Percentiles rank a stretch among this genome's conserved stretches.
Evolutionary conservation across 129 eudicot species (phyloP).

Genomic region (Tagetes erecta): DNA sequence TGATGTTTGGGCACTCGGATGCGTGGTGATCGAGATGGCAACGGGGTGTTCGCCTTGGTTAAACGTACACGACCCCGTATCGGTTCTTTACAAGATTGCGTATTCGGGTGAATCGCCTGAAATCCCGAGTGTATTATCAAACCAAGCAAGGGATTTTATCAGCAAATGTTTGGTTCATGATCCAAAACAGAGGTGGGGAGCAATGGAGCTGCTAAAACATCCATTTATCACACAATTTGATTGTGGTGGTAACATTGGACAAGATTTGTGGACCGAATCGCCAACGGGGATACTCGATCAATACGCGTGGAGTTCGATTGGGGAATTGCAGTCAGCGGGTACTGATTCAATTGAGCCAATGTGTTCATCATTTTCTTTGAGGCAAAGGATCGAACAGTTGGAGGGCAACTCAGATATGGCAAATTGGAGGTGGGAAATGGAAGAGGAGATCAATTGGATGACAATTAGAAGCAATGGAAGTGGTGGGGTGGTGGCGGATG

Average conservation of each 20-base stretch:
- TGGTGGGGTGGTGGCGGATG: constrained; percentile 34
- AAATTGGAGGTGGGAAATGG: constrained; percentile 35
- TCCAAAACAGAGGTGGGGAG: constrained; percentile 62
- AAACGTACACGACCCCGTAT: constrained; percentile 32
- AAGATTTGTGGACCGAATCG: constrained; percentile 38
- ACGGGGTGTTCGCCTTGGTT: constrained; percentile 64
- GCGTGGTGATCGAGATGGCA: constrained; percentile 70
- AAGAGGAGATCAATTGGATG: constrained; percentile 53
- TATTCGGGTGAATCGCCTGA: constrained; percentile 60
- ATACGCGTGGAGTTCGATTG: constrained; percentile 53
- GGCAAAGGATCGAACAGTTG: constrained; percentile 48
- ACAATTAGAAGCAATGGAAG: constrained; percentile 41
- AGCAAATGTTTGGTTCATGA: constrained; percentile 53
- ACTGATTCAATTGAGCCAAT: not conserved
- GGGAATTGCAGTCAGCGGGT: constrained; percentile 25
- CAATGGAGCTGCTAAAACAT: constrained; percentile 54
- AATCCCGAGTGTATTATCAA: constrained; percentile 47
- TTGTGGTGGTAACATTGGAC: not conserved
- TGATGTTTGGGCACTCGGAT: constrained; percentile 85
- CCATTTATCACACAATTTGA: constrained; percentile 47
- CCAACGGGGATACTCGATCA: constrained; percentile 77
- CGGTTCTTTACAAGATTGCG: constrained; percentile 54
- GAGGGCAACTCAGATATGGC: constrained; percentile 33
- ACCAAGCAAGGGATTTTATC: constrained; percentile 57
- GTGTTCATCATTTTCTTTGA: constrained; percentile 25